Base-by-base conservation (phyloP, 306 rosid genomes). In the Cotoneaster glaucophyllus region DNA sequence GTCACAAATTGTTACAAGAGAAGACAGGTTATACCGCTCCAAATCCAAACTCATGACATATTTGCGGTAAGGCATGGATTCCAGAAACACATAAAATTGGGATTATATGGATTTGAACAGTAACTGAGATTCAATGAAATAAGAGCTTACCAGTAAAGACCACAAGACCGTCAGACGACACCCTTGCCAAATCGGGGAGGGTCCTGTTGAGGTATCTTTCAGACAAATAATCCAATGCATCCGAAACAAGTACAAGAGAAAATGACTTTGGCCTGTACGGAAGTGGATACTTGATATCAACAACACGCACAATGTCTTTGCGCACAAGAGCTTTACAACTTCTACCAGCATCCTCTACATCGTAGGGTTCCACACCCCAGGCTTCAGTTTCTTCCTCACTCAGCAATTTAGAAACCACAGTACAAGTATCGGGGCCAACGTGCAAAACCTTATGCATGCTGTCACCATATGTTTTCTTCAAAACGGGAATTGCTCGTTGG, bases 291-390 rank as follows among this genome's bases (percentile, higher is more conserved):
- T 88, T 88, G 86, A 88, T 83, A 79, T 91, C 93, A 44, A 88
- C 79, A 43, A 91, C 91, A 37, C 91, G 90, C 78, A 91, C 90
- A 41, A 79, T 50, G 84, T 88, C 89, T 77, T 74, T 87, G 70
- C 68, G 83, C 64, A 91, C 87, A 75, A 87, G 92, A 77, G 87
- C 45, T 76, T 79, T 87, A 86, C 93, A 91, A 65, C 61, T 64
- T 74, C 78, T 74, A 81, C 86, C 90, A n/a, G 82, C 88, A 64
- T 89, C 97, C 82, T 89, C 97, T 70, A 80, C 75, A 74, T 89
- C 93, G 28, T 89, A 91, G 21, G 97, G 97, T 66, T 91, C 97
- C 75, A 84, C 48, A 56, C 92, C 97, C 97, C 97, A 91, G 24
- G 90, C 97, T 78, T 87, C 92, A 71, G 93, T 89, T 81, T 87